Evolutionary conservation across 345 rosid species (phyloP).

Genomic region (Combretum micranthum): DNA sequence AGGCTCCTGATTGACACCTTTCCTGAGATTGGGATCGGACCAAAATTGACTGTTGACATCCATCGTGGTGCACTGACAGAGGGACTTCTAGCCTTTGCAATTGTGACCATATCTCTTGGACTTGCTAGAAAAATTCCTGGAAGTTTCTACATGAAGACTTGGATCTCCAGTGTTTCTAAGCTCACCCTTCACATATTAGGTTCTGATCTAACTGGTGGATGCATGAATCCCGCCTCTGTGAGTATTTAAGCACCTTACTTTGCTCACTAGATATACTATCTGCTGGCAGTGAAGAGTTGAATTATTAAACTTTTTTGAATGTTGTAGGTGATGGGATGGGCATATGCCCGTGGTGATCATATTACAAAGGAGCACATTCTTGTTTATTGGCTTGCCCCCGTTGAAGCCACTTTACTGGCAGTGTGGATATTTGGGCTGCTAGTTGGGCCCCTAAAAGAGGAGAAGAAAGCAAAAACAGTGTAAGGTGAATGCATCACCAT

Average conservation of each 20-base stretch:
- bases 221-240: conserved; percentile 95
- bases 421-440: conserved; percentile 63
- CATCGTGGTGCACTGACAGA: conserved; percentile 82
- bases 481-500: conserved; percentile 33
- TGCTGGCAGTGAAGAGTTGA: not conserved
- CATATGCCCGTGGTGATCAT: conserved; percentile 87
- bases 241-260: conserved; percentile 16
- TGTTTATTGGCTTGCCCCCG: conserved; percentile 96
- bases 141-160: conserved; percentile 76
- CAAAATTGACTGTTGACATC: conserved; percentile 58
- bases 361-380: conserved; percentile 84
- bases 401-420: conserved; percentile 70
- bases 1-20: conserved; percentile 42
- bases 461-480: conserved; percentile 25
- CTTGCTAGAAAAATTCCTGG: conserved; percentile 65
- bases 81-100: conserved; percentile 69
- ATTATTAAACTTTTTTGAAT: conserved; percentile 3
- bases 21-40: conserved; percentile 71
- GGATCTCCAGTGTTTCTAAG: conserved; percentile 87
- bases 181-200: conserved; percentile 85
- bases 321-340: conserved; percentile 97
- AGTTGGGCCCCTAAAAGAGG: conserved; percentile 34
- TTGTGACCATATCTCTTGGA: conserved; percentile 56
- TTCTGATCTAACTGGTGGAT: conserved; percentile 88
- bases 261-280: not conserved